A percentile compares a stretch with the other conserved stretches of the same genome.
These are phyloP conservation scores for Phaseolus lunatus DNA, from an alignment of 306 rosid species.

Conservation along the genomic window DNA sequence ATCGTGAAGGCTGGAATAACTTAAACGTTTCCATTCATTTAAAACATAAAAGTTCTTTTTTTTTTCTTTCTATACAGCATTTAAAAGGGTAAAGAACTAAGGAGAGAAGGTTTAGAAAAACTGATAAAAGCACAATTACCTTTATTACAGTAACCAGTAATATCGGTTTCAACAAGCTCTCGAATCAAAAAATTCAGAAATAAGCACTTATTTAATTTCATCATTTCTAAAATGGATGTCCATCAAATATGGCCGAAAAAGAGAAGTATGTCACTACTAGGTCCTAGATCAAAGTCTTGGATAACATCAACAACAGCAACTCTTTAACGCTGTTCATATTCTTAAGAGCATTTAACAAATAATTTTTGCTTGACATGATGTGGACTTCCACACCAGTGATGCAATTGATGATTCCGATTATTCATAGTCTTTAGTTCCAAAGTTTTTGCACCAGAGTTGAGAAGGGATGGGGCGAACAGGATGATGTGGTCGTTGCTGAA, in stretches of 20 bases:
- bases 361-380: slow-evolving; percentile 38
- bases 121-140: slow-evolving; percentile 19
- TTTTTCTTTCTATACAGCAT: not conserved
- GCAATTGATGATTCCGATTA: slow-evolving; percentile 32
- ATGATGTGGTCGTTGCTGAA: slow-evolving; percentile 98
- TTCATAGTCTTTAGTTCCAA: slow-evolving; percentile 86
- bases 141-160: slow-evolving; percentile 31
- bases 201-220: slow-evolving; percentile 58
- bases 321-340: slow-evolving; percentile 50
- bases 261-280: slow-evolving; percentile 44
- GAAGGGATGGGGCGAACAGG: slow-evolving; percentile 99
- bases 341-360: slow-evolving; percentile 48
- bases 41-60: not conserved
- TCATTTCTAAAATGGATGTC: slow-evolving; percentile 43
- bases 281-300: slow-evolving; percentile 37
- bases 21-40: not conserved
- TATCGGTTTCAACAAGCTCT: slow-evolving; percentile 39
- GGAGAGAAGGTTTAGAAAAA: not conserved
- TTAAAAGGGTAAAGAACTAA: not conserved
- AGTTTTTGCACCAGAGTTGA: slow-evolving; percentile 96
- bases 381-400: slow-evolving; percentile 35
- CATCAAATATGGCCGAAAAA: slow-evolving; percentile 38
- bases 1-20: not conserved
- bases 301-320: slow-evolving; percentile 44
- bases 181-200: slow-evolving; percentile 32